phyloP scores from a whole-genome alignment of 2,329 filamentous ascomycete genomes.

The Talaromyces rugulosus region DNA sequence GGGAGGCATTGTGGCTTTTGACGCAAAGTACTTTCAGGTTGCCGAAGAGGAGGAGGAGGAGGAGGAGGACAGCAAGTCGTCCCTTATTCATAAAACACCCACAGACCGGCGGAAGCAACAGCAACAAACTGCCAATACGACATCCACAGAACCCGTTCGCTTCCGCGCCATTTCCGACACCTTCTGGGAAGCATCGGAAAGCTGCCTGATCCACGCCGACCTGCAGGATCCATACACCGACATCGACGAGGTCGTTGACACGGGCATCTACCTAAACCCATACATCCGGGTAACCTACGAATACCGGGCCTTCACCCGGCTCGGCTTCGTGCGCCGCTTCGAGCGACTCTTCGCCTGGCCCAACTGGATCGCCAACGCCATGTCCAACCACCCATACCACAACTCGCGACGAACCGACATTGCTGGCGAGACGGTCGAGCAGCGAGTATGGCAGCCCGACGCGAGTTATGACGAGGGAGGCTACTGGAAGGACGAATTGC shows the following conservation, averaged over 20 bases:
- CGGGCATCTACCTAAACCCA: constrained; percentile 69
- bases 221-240: constrained; percentile 35
- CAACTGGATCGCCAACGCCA: constrained; percentile 56
- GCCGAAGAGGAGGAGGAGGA: too few species aligned
- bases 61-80: too few species aligned
- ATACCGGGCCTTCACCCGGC: constrained; percentile 52
- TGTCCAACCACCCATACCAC: constrained; percentile 54
- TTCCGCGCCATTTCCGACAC: constrained; percentile 58
- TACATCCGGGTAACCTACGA: constrained; percentile 70
- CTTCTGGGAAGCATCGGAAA: constrained; percentile 63
- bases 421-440: constrained; percentile 48
- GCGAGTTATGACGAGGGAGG: constrained; percentile 25
- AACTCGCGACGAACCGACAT: constrained; percentile 60
- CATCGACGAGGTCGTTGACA: constrained; percentile 37
- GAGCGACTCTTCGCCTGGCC: constrained; percentile 60
- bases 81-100: background rate
- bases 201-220: constrained; percentile 55
- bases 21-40: constrained; percentile 42
- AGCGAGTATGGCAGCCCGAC: constrained; percentile 40
- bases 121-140: background rate
- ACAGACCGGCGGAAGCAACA: background rate
- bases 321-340: constrained; percentile 58
- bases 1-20: constrained; percentile 65
- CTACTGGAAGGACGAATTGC: constrained; percentile 35
- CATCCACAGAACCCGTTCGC: constrained; percentile 37